A percentile compares a stretch with the other conserved stretches of the same genome.
phyloP scores from a whole-genome alignment of 345 rosid species.

The Odontarrhena argentea region DNA sequence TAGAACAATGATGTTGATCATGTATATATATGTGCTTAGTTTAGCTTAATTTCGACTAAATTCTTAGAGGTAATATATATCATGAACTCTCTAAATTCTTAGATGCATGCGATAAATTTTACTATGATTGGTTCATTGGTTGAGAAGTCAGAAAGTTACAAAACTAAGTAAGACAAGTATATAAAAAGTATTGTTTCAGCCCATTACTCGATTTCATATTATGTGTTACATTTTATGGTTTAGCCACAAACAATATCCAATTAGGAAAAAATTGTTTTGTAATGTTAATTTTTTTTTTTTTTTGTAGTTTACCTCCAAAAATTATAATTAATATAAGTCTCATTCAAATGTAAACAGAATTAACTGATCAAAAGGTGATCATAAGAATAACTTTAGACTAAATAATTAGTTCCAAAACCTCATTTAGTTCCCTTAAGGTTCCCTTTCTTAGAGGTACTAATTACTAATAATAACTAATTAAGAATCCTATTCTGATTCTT shows the following conservation, averaged over 20 bases:
- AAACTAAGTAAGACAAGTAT: no score
- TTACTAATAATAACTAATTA: constrained; percentile 2
- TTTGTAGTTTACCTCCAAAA: neutral
- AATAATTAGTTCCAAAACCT: constrained; percentile 7
- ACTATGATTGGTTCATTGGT: no score
- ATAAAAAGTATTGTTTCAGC: no score
- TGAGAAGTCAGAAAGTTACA: no score
- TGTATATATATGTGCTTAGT: no score
- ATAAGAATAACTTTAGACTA: constrained; percentile 21
- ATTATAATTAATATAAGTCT: neutral
- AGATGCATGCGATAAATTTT: no score
- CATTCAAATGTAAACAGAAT: constrained; percentile 25
- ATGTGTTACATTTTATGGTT: neutral
- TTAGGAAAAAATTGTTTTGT: no score
- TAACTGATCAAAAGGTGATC: constrained; percentile 17
- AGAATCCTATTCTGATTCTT: constrained; percentile 40
- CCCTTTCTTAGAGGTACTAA: neutral
- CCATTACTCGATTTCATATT: no score
- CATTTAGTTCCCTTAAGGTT: neutral
- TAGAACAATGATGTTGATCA: no score
- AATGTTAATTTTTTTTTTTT: neutral
- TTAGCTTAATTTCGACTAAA: no score
- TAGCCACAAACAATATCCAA: neutral
- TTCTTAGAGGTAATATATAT: no score
- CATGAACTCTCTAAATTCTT: no score